phyloP scores from a whole-genome alignment of 2,329 filamentous ascomycete genomes.

The Cordyceps cateniannulata region DNA sequence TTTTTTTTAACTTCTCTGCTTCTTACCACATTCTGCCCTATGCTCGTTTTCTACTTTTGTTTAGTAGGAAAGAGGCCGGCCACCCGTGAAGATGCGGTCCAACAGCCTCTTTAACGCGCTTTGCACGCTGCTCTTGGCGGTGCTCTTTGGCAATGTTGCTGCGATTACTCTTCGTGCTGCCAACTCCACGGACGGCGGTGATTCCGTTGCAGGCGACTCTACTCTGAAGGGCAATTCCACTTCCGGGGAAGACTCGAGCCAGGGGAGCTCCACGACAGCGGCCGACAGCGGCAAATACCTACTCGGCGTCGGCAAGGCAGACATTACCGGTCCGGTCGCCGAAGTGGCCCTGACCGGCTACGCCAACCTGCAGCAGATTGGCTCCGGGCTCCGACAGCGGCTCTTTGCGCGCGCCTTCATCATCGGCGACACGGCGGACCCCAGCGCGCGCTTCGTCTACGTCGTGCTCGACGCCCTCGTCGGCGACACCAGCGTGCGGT shows the following conservation, averaged over 20 bases:
- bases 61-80: background rate
- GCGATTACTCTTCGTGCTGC: background rate
- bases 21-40: too few relatives aligned
- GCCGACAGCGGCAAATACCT: constrained; percentile 33
- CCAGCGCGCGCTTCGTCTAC: constrained; percentile 73
- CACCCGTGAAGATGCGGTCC: background rate
- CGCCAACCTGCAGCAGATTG: constrained; percentile 75
- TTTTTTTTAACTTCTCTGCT: background rate
- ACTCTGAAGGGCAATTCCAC: background rate
- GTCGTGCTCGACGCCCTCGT: constrained; percentile 80
- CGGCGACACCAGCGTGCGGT: constrained; percentile 79
- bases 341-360: constrained; percentile 91
- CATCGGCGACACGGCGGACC: constrained; percentile 59
- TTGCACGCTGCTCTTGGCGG: background rate
- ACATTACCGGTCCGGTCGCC: constrained; percentile 70
- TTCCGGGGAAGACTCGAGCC: too few relatives aligned
- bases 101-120: background rate
- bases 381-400: constrained; percentile 78
- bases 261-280: background rate
- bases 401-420: constrained; percentile 88
- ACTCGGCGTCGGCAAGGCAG: constrained; percentile 49
- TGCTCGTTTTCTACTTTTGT: background rate
- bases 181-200: background rate
- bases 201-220: background rate
- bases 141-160: background rate